phyloP scores from a whole-genome alignment of 805 yeast genomes.

The Candida silvatica region DNA sequence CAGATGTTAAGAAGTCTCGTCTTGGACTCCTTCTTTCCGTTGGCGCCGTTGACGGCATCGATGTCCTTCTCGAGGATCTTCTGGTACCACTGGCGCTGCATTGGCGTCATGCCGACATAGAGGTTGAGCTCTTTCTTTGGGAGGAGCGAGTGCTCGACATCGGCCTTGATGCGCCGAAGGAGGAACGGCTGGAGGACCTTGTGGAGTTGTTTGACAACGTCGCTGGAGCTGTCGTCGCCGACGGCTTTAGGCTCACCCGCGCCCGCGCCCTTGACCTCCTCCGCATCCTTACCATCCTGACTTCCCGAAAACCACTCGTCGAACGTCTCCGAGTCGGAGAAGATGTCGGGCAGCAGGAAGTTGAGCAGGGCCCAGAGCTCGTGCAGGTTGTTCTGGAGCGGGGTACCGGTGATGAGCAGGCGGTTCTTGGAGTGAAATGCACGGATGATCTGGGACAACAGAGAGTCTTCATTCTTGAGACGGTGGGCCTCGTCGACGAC shows the following conservation, averaged over 20 bases:
- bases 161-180: slow-evolving; percentile 67
- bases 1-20: slow-evolving; percentile 72
- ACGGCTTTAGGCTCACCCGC: too few species aligned
- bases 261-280: slow-evolving; percentile 26
- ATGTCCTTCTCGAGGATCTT: slow-evolving; percentile 70
- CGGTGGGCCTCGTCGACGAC: slow-evolving; percentile 80
- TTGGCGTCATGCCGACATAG: slow-evolving; percentile 67
- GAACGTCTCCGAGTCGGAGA: slow-evolving; percentile 63
- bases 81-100: slow-evolving; percentile 76
- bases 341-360: slow-evolving; percentile 71
- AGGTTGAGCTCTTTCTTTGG: slow-evolving; percentile 72
- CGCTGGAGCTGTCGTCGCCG: slow-evolving; percentile 19
- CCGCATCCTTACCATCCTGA: slow-evolving; percentile 26
- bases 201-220: slow-evolving; percentile 61
- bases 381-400: slow-evolving; percentile 70
- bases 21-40: slow-evolving; percentile 65
- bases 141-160: slow-evolving; percentile 69
- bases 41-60: slow-evolving; percentile 80
- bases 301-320: slow-evolving; percentile 63
- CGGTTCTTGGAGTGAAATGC: slow-evolving; percentile 64
- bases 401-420: slow-evolving; percentile 73
- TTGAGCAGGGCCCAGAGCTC: slow-evolving; percentile 78
- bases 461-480: slow-evolving; percentile 68
- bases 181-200: slow-evolving; percentile 70
- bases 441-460: slow-evolving; percentile 66